Conservation (phyloP, 1,284 basidiomycete genomes). For the Sporisorium iseilematis-ciliati region DNA sequence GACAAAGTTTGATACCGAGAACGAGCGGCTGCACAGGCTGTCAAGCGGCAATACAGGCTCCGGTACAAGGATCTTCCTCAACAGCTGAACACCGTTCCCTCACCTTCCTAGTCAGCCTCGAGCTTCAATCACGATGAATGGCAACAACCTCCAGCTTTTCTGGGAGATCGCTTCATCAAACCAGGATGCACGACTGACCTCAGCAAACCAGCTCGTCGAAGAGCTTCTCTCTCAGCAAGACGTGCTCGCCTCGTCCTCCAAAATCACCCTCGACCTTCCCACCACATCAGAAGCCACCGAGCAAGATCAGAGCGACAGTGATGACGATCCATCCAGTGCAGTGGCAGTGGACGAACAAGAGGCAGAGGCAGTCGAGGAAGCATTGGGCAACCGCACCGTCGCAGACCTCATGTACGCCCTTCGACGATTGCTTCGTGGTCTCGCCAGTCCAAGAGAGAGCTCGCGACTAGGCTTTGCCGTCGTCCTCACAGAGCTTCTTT, state of each 20-base stretch:
- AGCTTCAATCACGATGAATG: conserved; percentile 75
- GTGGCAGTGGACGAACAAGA: conserved; percentile 35
- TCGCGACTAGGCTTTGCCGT: conserved; percentile 94
- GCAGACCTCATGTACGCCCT: conserved; percentile 72
- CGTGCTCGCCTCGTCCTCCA: conserved; percentile 44
- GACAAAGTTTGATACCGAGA: no score
- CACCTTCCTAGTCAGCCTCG: not conserved
- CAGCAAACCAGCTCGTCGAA: conserved; percentile 84
- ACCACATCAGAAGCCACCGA: conserved; percentile 62
- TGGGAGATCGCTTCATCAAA: conserved; percentile 90
- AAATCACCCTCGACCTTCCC: conserved; percentile 45
- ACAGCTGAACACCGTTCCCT: no score
- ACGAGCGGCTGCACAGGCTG: no score
- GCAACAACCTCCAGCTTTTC: conserved; percentile 84
- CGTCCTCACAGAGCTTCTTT: conserved; percentile 91
- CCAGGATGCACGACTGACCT: conserved; percentile 82
- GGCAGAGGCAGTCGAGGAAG: conserved; percentile 71
- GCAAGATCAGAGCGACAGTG: conserved; percentile 64
- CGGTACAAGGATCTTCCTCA: not conserved
- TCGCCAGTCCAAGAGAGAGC: conserved; percentile 91
- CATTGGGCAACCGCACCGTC: conserved; percentile 74
- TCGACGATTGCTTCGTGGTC: conserved; percentile 73
- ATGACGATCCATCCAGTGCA: conserved; percentile 59
- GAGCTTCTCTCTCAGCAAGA: conserved; percentile 73
- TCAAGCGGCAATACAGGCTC: not conserved